Base-by-base conservation (phyloP, 306 rosid genomes). In the Quercus suber region DNA sequence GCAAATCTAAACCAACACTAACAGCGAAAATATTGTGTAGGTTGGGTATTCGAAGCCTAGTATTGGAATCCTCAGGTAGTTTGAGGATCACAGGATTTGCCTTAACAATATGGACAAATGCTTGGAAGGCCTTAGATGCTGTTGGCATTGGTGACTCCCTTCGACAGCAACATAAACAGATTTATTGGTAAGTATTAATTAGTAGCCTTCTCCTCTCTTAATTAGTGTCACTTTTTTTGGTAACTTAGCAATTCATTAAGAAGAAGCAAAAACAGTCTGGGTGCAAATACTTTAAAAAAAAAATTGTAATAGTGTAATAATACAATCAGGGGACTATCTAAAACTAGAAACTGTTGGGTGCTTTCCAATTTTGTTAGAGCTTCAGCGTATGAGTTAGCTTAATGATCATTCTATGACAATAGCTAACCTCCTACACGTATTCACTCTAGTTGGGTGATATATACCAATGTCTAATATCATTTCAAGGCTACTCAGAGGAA, bases 111-210 rank as follows among this genome's bases (percentile, higher is more conserved):
- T 94, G 91, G 94, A 67, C 82, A 4, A 92, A 94, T 86, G 98
- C 82, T 55, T 94, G 97, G 97, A 90, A 75, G 73, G 98, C 93
- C 7, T 86, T 94, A 80, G 97, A 94, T 60, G 94, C 89, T 43
- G 41, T 88, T 70, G 97, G 90, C 69, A 33, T 88, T 49, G 93
- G 86, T 23, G 77, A 76, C 69, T 53, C 80, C 64, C 96, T 94
- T 7, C 89, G 97, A 37, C 82, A 37, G 11, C 81, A 83, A 56
- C 96, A 94, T 59, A 28, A 55, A 0, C 81, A 5, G 12, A 75
- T 94, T 71, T 5, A 14, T n/a, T 87, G 94, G 96, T 90, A 83
- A 73, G 23, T 52, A 15, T 1, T 37, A 7, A 1, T 7, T 4
- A 0, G 11, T 17, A 9, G 3, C 0, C 11, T 9, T 17, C 3